These are phyloP conservation scores for Candida ascalaphidarum DNA, from an alignment of 805 yeast species.

Conservation along the genomic window DNA sequence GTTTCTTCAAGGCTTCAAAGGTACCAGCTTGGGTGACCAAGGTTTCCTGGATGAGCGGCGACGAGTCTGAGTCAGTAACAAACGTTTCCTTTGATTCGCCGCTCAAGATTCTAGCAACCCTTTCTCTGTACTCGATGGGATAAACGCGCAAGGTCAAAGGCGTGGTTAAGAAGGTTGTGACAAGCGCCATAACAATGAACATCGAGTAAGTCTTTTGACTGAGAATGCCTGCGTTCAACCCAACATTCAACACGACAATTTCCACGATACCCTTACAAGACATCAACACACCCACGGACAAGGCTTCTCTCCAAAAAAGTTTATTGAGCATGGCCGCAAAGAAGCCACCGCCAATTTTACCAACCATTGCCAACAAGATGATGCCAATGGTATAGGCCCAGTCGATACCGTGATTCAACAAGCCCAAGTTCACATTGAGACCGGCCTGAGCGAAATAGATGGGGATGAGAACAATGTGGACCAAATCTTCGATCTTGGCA, in stretches of 20 bases:
- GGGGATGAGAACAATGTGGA: constrained; percentile 64
- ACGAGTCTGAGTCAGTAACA: constrained; percentile 2
- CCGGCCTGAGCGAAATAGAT: constrained; percentile 79
- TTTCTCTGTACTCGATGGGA: constrained; percentile 53
- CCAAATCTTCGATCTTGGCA: constrained; percentile 71
- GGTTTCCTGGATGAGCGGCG: constrained; percentile 1
- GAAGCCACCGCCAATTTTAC: constrained; percentile 62
- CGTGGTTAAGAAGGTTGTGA: constrained; percentile 72
- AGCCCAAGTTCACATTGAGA: constrained; percentile 57
- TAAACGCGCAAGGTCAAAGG: constrained; percentile 58
- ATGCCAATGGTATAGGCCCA: constrained; percentile 75
- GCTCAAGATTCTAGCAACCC: constrained; percentile 25
- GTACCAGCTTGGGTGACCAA: constrained; percentile 3
- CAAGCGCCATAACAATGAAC: constrained; percentile 78
- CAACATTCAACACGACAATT: constrained; percentile 69
- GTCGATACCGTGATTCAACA: constrained; percentile 54
- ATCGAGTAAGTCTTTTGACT: constrained; percentile 60
- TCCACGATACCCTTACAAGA: constrained; percentile 87
- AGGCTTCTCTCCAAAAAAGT: constrained; percentile 62
- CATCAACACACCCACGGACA: constrained; percentile 74
- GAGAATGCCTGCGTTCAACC: constrained; percentile 63
- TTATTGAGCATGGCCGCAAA: constrained; percentile 56
- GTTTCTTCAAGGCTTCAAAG: constrained; percentile 11
- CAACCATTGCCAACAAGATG: constrained; percentile 56
- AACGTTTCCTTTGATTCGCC: constrained; percentile 7